Evolutionary conservation across 441 rosid species (phyloP).

Genomic region (Erodium trifolium): DNA sequence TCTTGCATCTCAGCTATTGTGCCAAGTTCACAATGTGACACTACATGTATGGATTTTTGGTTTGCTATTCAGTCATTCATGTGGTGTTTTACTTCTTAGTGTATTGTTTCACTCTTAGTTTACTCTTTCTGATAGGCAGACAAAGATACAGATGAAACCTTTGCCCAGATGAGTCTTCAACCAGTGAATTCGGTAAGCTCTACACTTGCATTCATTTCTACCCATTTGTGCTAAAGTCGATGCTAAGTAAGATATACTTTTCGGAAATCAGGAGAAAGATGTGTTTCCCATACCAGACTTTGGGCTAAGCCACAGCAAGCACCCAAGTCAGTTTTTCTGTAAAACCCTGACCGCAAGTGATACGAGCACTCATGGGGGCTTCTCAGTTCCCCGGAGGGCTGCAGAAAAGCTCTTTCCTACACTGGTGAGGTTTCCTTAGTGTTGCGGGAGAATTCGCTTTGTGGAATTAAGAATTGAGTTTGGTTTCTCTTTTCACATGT

Average conservation of each 20-base stretch:
- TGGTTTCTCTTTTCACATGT: neutral
- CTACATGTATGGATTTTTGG: constrained; percentile 49
- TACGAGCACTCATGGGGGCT: no score
- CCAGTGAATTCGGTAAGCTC: constrained; percentile 37
- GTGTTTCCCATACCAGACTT: constrained; percentile 77
- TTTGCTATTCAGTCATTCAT: neutral
- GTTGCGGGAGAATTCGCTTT: neutral
- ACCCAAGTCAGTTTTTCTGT: constrained; percentile 79
- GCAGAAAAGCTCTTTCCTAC: constrained; percentile 48
- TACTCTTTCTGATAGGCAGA: constrained; percentile 49
- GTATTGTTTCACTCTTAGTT: neutral
- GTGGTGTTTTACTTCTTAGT: neutral
- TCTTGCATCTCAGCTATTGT: constrained; percentile 74
- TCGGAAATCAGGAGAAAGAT: constrained; percentile 73
- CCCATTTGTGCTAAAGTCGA: no score
- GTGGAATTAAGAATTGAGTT: neutral
- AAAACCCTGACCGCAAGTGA: constrained; percentile 30
- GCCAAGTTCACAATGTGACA: constrained; percentile 75
- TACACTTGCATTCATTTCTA: no score
- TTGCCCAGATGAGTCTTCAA: constrained; percentile 93
- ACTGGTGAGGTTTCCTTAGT: constrained; percentile 40
- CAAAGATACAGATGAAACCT: constrained; percentile 89
- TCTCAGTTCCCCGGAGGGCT: no score
- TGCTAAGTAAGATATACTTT: neutral
- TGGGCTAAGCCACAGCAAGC: constrained; percentile 56